Evolutionary conservation across 306 rosid species (phyloP).

Genomic region (Sphenostylis stenocarpa): DNA sequence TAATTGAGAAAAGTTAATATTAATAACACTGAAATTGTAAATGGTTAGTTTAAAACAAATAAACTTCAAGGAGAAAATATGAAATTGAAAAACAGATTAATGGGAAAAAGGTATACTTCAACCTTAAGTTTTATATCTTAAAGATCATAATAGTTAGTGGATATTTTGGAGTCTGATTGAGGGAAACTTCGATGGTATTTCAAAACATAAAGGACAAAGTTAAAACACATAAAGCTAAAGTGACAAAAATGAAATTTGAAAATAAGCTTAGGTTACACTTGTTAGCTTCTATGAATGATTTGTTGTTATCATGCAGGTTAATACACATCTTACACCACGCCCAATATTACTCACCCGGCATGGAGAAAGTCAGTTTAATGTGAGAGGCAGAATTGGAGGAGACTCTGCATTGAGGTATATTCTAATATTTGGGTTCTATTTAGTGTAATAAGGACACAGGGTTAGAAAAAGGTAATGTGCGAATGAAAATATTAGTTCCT

Average conservation of each 20-base stretch:
- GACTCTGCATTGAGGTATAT: slow-evolving; percentile 82
- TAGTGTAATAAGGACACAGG: not conserved
- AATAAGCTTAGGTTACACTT: not conserved
- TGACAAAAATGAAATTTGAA: not conserved
- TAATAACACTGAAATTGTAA: not conserved
- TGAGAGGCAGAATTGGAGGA: slow-evolving; percentile 96
- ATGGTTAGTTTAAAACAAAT: not conserved
- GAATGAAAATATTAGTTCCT: not conserved
- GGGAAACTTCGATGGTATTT: not conserved
- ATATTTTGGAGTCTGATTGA: not conserved
- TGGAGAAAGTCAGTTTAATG: slow-evolving; percentile 96
- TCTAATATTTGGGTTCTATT: slow-evolving; percentile 17
- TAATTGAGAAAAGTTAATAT: not conserved
- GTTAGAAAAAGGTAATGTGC: not conserved
- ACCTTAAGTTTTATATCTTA: not conserved
- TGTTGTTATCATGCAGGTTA: slow-evolving; percentile 58
- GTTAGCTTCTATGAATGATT: slow-evolving; percentile 15
- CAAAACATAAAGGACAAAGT: not conserved
- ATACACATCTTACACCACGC: slow-evolving; percentile 94
- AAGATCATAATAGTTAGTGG: not conserved
- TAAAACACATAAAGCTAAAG: not conserved
- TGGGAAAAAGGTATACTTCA: not conserved
- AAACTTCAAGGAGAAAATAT: not conserved
- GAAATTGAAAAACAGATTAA: not conserved
- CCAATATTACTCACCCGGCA: slow-evolving; percentile 97